Base-by-base conservation (phyloP, 2,329 filamentous ascomycete species). In the Xylariaceae sp. region DNA sequence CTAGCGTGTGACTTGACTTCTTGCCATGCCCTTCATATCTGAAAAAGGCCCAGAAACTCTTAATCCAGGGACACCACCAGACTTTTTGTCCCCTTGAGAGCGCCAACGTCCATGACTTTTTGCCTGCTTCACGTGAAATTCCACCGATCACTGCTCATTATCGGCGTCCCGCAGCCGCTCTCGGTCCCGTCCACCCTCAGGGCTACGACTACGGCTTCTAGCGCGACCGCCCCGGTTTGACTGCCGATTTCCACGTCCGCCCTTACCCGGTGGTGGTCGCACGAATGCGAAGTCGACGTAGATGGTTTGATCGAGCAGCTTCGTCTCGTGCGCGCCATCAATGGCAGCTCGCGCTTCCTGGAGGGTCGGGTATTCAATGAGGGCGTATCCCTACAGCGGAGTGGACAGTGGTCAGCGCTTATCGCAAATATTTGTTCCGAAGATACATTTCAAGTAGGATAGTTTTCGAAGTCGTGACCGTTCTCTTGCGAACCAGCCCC, bases 281-380 rank as follows among this genome's bases (percentile, higher is more conserved):
- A 94, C 89, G 68, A 94, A 94, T 1, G 88, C 89, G 71, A 91
- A 94, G 73, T 94, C 89, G 56, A 92, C 88, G 55, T 80, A 75
- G 60, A 94, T 80, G 7, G 86, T 89, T 77, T 94, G 88, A 64
- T 94, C 89, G 42, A 94, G 80, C 52, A 94, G 75, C 71, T 92
- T 88, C 40, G 85, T 83, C 58, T 84, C 77, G 70, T 94, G 81
- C n/a, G 87, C 86, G 63, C 84, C 86, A 69, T 90, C 85, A 65
- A 94, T 89, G 42, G 89, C 89, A n/a, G 86, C 87, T 59, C 86
- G 83, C 13, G 89, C 89, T 70, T 94, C 89, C 59, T 85, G 80
- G 39, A 91, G 76, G 0, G 88, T 92, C 1, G 87, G 78, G 71
- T 91, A 94, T 70, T 94, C 89, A 70, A 94, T 92, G 63, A 94